Evolutionary conservation across 2,329 filamentous ascomycete species (phyloP).

Genomic region (Coleophoma eucalyptorum): DNA sequence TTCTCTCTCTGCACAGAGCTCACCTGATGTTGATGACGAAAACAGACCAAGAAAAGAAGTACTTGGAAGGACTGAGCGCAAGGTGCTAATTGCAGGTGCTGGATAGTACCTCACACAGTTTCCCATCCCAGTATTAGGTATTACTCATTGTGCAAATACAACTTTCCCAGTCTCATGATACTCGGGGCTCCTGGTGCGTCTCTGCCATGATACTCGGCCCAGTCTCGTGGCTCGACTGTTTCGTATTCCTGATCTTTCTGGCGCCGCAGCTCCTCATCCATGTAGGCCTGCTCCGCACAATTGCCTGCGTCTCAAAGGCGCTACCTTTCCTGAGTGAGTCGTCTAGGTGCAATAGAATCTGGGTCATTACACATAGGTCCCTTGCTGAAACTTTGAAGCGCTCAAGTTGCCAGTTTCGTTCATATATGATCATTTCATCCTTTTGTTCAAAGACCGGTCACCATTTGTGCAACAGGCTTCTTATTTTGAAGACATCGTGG

Average conservation of each 20-base stretch:
- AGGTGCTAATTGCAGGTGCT: no score
- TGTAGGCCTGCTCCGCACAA: conserved; percentile 57
- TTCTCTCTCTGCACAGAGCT: no score
- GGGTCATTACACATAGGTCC: no score
- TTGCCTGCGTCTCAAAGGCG: conserved; percentile 53
- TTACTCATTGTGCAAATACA: no score
- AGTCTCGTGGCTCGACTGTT: conserved; percentile 72
- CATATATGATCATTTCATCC: conserved; percentile 52
- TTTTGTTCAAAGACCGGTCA: conserved; percentile 38
- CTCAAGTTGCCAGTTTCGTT: conserved; percentile 55
- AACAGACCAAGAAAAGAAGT: no score
- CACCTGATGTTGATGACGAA: no score
- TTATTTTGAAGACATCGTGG: conserved; percentile 72
- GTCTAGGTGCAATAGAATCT: no score
- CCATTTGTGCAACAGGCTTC: conserved; percentile 68
- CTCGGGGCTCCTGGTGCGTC: no score
- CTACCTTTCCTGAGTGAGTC: conserved; percentile 66
- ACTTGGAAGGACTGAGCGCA: no score
- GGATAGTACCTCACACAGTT: no score
- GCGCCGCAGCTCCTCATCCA: conserved; percentile 67
- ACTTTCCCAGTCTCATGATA: no score
- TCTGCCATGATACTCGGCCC: conserved; percentile 65
- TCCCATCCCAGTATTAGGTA: no score
- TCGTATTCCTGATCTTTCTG: conserved; percentile 68
- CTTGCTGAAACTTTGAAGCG: conserved; percentile 34